Percentiles rank a stretch among this genome's conserved stretches.
phyloP scores from a whole-genome alignment of 2,329 filamentous ascomycete species.

The Microcyclospora tardicrescens region DNA sequence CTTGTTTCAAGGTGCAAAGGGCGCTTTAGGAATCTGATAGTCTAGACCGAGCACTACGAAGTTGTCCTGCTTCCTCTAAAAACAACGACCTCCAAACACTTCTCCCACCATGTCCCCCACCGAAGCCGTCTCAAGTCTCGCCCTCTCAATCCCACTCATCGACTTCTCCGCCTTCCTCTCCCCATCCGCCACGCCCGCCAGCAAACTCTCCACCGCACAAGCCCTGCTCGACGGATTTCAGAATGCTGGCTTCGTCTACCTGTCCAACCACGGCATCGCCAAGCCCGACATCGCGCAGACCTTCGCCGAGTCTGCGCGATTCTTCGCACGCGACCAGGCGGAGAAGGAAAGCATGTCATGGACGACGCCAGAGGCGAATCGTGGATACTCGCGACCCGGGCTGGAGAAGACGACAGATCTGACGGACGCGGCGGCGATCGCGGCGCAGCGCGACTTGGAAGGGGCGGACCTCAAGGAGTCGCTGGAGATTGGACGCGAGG shows the following conservation, averaged over 20 bases:
- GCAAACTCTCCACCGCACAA: constrained; percentile 39
- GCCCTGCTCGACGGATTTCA: constrained; percentile 71
- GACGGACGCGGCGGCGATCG: constrained; percentile 43
- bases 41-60: no score
- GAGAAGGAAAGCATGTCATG: constrained; percentile 56
- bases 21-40: no score
- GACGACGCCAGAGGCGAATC: constrained; percentile 40
- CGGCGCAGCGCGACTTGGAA: constrained; percentile 39
- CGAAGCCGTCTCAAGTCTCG: constrained; percentile 17
- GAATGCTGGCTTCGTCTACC: constrained; percentile 77
- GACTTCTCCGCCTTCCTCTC: constrained; percentile 60
- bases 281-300: constrained; percentile 24
- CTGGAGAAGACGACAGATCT: constrained; percentile 58
- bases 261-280: constrained; percentile 64
- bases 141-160: constrained; percentile 41
- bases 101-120: not conserved
- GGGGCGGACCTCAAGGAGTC: constrained; percentile 43
- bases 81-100: no score
- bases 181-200: constrained; percentile 39
- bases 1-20: no score
- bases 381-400: constrained; percentile 35
- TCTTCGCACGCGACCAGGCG: constrained; percentile 51
- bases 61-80: no score
- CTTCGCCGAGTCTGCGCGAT: constrained; percentile 44
- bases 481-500: constrained; percentile 49